Evolutionary conservation across 768 basidiomycete genomes (phyloP).

Genomic region (Leccinum incarnatum): DNA sequence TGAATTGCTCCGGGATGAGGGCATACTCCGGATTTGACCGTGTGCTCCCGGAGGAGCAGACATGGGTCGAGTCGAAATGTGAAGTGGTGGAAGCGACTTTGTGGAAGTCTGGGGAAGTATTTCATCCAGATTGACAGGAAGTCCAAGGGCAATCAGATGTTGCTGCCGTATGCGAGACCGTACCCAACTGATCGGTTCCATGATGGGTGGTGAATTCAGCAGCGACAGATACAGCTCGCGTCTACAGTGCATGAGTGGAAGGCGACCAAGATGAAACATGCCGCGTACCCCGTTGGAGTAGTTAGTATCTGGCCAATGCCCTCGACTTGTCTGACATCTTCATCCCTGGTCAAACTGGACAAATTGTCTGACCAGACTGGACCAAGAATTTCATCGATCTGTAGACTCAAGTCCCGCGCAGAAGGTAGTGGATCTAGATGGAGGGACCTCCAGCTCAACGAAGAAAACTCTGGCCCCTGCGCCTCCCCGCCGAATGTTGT

Average conservation of each 20-base stretch:
- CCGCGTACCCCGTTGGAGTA: constrained; percentile 65
- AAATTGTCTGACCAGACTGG: constrained; percentile 63
- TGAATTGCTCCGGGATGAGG: constrained; percentile 41
- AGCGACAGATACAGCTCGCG: constrained; percentile 76
- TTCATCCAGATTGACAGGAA: constrained; percentile 95
- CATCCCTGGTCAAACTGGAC: constrained; percentile 56
- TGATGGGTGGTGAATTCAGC: constrained; percentile 67
- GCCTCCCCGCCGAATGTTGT: constrained; percentile 13
- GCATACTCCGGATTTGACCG: constrained; percentile 27
- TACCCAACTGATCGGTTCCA: constrained; percentile 90
- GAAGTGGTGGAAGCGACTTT: constrained; percentile 71
- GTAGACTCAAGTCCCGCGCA: constrained; percentile 51
- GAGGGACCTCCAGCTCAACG: constrained; percentile 57
- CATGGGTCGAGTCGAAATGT: constrained; percentile 79
- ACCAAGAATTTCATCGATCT: constrained; percentile 62
- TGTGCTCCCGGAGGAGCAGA: constrained; percentile 73
- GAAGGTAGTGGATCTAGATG: constrained; percentile 63
- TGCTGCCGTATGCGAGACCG: constrained; percentile 88
- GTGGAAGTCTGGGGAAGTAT: constrained; percentile 67
- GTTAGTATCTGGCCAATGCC: constrained; percentile 79
- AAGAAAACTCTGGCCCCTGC: constrained; percentile 39
- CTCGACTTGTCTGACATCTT: constrained; percentile 74
- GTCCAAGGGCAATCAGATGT: constrained; percentile 86
- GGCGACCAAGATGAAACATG: constrained; percentile 17
- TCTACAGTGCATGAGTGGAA: constrained; percentile 40